These are phyloP conservation scores for Fusarium napiforme DNA, from an alignment of 2,329 filamentous ascomycete genomes.

Conservation along the genomic window DNA sequence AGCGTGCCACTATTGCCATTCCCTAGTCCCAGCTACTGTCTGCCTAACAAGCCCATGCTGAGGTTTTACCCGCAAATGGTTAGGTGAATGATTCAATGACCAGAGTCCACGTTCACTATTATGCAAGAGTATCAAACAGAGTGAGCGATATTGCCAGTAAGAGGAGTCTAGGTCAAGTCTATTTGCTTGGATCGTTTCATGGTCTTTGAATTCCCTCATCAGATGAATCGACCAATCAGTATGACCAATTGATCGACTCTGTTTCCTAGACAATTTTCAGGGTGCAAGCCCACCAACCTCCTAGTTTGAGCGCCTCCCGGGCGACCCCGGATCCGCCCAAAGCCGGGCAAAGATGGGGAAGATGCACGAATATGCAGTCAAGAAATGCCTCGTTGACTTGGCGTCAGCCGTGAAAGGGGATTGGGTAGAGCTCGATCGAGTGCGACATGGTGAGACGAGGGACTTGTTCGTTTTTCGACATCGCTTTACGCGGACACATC, in stretches of 20 bases:
- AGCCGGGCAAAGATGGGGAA: slow-evolving; percentile 42
- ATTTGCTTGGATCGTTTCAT: slow-evolving; percentile 33
- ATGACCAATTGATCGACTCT: slow-evolving; percentile 26
- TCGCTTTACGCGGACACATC: slow-evolving; percentile 3
- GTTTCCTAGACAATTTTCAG: slow-evolving; percentile 15
- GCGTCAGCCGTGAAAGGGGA: slow-evolving; percentile 23
- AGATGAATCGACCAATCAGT: slow-evolving; percentile 27
- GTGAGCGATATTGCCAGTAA: slow-evolving; percentile 30
- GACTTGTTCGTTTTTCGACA: not conserved
- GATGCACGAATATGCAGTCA: slow-evolving; percentile 36
- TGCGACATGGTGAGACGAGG: slow-evolving; percentile 9
- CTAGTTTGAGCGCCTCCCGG: slow-evolving; percentile 43
- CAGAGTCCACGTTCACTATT: not conserved
- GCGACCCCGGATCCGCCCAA: slow-evolving; percentile 46
- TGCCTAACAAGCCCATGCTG: not conserved
- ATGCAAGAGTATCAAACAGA: slow-evolving; percentile 2
- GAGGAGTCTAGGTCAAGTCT: slow-evolving; percentile 29
- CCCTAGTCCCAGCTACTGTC: not conserved
- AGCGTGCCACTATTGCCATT: slow-evolving; percentile 12
- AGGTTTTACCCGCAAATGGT: slow-evolving; percentile 13
- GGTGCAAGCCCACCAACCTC: slow-evolving; percentile 18
- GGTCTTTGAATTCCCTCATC: slow-evolving; percentile 41
- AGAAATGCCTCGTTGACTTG: slow-evolving; percentile 46
- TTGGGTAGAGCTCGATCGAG: slow-evolving; percentile 16
- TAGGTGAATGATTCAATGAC: not conserved